phyloP scores from a whole-genome alignment of 2,329 filamentous ascomycete species.

The Myriosclerotinia curreyana region DNA sequence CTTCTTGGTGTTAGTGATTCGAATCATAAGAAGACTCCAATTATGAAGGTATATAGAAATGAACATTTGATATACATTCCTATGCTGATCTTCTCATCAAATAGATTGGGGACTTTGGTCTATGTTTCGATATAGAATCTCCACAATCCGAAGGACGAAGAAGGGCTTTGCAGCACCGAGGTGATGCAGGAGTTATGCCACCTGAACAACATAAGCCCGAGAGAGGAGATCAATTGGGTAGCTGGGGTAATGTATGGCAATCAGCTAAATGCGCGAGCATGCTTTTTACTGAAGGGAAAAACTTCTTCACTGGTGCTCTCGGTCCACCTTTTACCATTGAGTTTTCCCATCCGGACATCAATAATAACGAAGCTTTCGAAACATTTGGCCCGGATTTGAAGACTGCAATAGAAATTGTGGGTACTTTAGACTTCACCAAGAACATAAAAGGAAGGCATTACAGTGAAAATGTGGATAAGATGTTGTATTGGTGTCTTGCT shows the following conservation, averaged over 20 bases:
- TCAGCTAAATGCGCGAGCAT: not conserved
- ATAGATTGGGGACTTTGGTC: not conserved
- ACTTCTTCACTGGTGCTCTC: not conserved
- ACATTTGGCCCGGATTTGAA: not conserved
- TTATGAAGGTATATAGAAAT: not conserved
- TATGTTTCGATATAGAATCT: not conserved
- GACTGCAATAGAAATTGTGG: not conserved
- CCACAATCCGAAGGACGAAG: not conserved
- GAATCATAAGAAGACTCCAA: not conserved
- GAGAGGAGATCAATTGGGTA: not conserved
- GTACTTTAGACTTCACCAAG: not conserved
- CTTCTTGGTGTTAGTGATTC: not conserved
- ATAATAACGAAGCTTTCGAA: not conserved
- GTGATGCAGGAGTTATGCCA: not conserved
- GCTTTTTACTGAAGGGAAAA: not conserved
- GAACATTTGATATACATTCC: not conserved
- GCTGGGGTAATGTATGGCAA: not conserved
- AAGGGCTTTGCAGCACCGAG: not conserved
- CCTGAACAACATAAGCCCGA: not conserved
- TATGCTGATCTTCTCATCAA: not conserved
- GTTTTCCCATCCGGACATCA: not conserved
- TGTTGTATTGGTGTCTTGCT: not conserved
- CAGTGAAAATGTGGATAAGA: not conserved
- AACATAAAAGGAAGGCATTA: not conserved
- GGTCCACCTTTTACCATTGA: not conserved